Conservation (phyloP, 805 yeast species). For the Zygosaccharomyces rouxii region DNA sequence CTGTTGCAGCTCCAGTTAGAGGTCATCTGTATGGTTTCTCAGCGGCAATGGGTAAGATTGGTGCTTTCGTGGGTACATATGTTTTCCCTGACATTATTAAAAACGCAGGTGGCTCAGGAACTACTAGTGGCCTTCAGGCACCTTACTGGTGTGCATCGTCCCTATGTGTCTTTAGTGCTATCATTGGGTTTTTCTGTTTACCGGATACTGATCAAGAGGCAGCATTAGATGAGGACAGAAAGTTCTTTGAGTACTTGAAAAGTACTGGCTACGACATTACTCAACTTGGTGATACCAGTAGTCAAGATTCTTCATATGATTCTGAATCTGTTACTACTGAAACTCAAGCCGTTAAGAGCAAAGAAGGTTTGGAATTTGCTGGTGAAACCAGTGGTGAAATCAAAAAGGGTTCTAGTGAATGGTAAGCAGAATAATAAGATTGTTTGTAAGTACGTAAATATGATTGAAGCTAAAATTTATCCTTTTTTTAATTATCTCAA, state of each 20-base stretch:
- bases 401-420: not conserved
- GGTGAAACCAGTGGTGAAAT: not conserved
- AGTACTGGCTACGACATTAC: constrained; percentile 66
- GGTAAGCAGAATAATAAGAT: not conserved
- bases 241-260: constrained; percentile 62
- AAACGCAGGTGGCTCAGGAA: constrained; percentile 50
- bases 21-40: constrained; percentile 89
- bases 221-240: constrained; percentile 69
- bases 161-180: constrained; percentile 67
- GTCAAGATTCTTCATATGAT: constrained; percentile 1
- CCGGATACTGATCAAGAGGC: constrained; percentile 85
- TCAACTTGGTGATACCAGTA: constrained; percentile 41
- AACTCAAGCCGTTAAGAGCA: not conserved
- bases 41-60: constrained; percentile 87
- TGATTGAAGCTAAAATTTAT: not conserved
- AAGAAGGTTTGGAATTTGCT: not conserved
- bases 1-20: constrained; percentile 80
- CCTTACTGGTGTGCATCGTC: constrained; percentile 82
- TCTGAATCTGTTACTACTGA: not conserved
- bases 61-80: constrained; percentile 88
- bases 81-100: constrained; percentile 77
- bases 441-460: not conserved
- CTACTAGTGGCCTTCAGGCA: constrained; percentile 57
- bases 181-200: constrained; percentile 61
- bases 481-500: not conserved